Conservation (phyloP, 2,329 filamentous ascomycete genomes). For the Sporothrix luriei region DNA sequence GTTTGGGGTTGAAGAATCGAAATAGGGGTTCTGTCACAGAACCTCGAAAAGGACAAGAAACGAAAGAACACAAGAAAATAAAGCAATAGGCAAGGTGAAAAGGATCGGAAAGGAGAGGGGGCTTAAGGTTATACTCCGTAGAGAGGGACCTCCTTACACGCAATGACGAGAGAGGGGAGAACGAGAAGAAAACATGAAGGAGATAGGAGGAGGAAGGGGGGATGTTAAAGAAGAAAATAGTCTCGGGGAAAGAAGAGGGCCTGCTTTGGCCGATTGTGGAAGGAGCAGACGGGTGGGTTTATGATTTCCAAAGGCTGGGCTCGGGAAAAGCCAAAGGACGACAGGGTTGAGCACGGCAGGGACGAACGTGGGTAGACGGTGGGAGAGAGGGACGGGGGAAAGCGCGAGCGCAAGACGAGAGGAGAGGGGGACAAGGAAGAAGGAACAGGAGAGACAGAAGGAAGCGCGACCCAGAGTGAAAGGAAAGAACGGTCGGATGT, state of each 20-base stretch:
- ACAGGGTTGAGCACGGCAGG: conserved; percentile 27
- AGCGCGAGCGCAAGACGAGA: conserved; percentile 38
- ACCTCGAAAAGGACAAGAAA: conserved; percentile 30
- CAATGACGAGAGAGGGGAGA: conserved; percentile 26
- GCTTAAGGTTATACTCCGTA: conserved; percentile 6
- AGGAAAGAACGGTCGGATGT: conserved; percentile 9
- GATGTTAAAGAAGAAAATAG: conserved; percentile 24
- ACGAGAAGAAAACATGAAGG: conserved; percentile 41
- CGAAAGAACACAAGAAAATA: conserved; percentile 26
- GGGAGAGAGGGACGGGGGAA: conserved; percentile 12
- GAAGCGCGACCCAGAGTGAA: conserved; percentile 25
- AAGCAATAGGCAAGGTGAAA: conserved; percentile 20
- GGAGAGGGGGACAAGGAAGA: conserved; percentile 28
- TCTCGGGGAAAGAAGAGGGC: conserved; percentile 25
- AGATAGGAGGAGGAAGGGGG: conserved; percentile 46
- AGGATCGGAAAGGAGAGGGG: conserved; percentile 33
- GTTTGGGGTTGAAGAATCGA: conserved; percentile 41
- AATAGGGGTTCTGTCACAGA: conserved; percentile 43
- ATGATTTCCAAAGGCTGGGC: conserved; percentile 33
- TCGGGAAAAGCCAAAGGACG: conserved; percentile 15
- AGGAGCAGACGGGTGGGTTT: conserved; percentile 36
- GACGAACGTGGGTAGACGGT: conserved; percentile 20
- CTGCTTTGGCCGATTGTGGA: conserved; percentile 23
- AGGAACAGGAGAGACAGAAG: conserved; percentile 28
- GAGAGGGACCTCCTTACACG: conserved; percentile 30